Percentiles rank a stretch among this genome's conserved stretches.
Conservation (phyloP, 2,329 filamentous ascomycete species). For the Epicoccum nigrum region DNA sequence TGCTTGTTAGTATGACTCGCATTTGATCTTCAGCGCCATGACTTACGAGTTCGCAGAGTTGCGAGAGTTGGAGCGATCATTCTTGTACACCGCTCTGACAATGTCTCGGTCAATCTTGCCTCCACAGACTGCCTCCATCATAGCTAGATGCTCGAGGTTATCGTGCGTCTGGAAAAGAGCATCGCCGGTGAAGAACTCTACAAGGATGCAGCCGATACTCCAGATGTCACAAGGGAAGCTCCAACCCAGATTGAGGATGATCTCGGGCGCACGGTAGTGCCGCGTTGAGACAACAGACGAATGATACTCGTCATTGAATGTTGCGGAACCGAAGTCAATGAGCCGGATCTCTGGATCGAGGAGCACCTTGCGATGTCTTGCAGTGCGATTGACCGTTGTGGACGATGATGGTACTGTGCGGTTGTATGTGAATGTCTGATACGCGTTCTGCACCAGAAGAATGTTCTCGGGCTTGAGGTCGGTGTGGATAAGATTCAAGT, state of each 20-base stretch:
- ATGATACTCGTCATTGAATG: conserved; percentile 72
- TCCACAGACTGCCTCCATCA: conserved; percentile 70
- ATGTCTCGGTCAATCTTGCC: conserved; percentile 62
- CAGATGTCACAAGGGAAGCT: conserved; percentile 72
- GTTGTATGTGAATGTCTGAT: conserved; percentile 73
- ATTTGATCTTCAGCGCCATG: not conserved
- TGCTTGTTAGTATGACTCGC: conserved; percentile 36
- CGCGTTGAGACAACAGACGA: conserved; percentile 70
- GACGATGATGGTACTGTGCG: conserved; percentile 70
- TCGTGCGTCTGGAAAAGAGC: conserved; percentile 73
- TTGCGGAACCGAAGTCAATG: conserved; percentile 72
- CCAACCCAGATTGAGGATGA: conserved; percentile 71
- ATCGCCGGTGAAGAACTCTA: conserved; percentile 72
- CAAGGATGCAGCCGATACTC: conserved; percentile 72
- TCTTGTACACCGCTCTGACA: conserved; percentile 59
- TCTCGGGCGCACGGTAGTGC: conserved; percentile 71
- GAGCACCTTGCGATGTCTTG: conserved; percentile 67
- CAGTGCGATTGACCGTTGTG: conserved; percentile 61
- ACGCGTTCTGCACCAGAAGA: conserved; percentile 67
- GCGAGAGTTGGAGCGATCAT: conserved; percentile 53
- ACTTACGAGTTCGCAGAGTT: conserved; percentile 64
- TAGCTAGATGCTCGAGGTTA: conserved; percentile 70
- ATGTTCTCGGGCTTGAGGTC: conserved; percentile 74
- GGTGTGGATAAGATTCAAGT: conserved; percentile 96
- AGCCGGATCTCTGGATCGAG: conserved; percentile 70